Evolutionary conservation across 2,329 filamentous ascomycete species (phyloP).

Genomic region (Ophiostoma australiae): DNA sequence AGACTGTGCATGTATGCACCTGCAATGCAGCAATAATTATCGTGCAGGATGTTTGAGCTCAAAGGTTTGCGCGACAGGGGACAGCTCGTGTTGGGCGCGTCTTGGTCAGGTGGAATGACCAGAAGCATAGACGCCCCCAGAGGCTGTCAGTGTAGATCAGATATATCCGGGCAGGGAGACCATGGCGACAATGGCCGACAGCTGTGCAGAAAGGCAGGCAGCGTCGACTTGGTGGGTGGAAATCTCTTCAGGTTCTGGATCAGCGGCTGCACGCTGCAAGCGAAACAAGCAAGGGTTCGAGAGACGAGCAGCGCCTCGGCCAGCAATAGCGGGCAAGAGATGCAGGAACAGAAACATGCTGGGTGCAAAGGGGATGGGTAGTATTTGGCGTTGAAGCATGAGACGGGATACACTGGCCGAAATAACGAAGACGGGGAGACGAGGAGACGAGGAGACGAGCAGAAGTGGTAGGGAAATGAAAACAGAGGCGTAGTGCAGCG

Average conservation of each 20-base stretch:
- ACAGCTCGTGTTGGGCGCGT: neutral
- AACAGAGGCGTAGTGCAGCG: neutral
- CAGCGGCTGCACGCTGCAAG: conserved; percentile 5
- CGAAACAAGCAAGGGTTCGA: neutral
- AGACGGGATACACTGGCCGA: conserved; percentile 4
- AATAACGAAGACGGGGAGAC: neutral
- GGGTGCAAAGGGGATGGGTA: neutral
- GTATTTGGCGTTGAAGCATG: neutral
- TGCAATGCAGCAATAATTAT: neutral
- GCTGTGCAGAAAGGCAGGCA: neutral
- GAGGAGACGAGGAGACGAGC: neutral
- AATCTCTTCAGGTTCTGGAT: neutral
- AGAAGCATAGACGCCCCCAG: too few species aligned
- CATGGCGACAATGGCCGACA: neutral
- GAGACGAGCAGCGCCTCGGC: neutral
- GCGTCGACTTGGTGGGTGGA: neutral
- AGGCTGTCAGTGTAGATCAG: neutral
- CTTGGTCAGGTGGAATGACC: neutral
- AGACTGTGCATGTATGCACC: neutral
- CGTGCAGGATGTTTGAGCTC: neutral
- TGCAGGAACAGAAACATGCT: conserved; percentile 10
- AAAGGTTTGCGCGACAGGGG: neutral
- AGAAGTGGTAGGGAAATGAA: neutral
- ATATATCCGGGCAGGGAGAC: neutral
- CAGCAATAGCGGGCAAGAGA: neutral